Percentiles rank a stretch among this genome's conserved stretches.
phyloP scores from a whole-genome alignment of 768 basidiomycete species.

The Suillus decipiens region DNA sequence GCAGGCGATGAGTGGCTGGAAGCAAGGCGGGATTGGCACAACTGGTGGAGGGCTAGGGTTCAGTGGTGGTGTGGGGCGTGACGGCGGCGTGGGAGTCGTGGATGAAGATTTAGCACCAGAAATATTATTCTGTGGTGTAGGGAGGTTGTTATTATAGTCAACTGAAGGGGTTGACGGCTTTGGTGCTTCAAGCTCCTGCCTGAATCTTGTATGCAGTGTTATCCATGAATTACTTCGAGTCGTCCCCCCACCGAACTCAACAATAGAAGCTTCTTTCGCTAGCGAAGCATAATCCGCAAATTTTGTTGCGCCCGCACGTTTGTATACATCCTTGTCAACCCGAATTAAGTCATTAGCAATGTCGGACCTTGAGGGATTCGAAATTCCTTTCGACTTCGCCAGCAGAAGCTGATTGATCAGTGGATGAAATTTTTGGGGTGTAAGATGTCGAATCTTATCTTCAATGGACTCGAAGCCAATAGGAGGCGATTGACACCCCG shows the following conservation, averaged over 20 bases:
- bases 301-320: constrained; percentile 24
- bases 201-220: constrained; percentile 27
- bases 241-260: constrained; percentile 27
- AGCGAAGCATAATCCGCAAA: constrained; percentile 29
- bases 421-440: constrained; percentile 33
- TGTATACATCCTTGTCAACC: constrained; percentile 29
- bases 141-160: neutral
- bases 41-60: neutral
- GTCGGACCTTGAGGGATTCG: constrained; percentile 38
- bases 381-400: constrained; percentile 30
- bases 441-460: constrained; percentile 14
- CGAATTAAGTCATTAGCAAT: constrained; percentile 37
- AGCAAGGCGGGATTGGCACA: constrained; percentile 7
- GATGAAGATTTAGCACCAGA: neutral
- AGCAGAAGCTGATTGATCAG: constrained; percentile 27
- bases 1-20: constrained; percentile 34
- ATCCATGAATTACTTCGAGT: constrained; percentile 25
- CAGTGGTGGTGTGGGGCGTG: too few species aligned
- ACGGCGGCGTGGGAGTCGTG: neutral
- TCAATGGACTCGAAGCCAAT: constrained; percentile 6
- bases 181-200: constrained; percentile 3
- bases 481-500: constrained; percentile 7
- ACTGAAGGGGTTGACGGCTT: neutral
- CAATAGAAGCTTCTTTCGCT: constrained; percentile 30
- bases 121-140: neutral